Evolutionary conservation across 768 basidiomycete genomes (phyloP), one percentile per base, ranked within the genome.

Genomic region (Collybiopsis confluens): DNA sequence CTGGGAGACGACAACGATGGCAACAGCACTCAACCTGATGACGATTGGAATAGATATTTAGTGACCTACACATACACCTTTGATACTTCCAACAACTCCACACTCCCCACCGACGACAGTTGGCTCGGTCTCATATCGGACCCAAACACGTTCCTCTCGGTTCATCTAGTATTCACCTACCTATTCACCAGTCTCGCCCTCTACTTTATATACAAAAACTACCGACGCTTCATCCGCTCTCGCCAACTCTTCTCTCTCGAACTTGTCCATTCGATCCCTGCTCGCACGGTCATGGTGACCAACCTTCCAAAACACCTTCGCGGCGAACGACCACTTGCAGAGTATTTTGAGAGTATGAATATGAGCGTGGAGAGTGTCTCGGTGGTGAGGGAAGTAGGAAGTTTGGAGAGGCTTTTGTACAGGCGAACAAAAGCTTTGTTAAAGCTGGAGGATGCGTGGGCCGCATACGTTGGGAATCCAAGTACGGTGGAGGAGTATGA

Each of bases 211-310:
- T 85, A 92, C 75, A 82, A 83, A 58, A 97, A 95, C 67, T 98
- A 94, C 67, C 79, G 83, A 36, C 83, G 88, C 21, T 97, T 93
- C 72, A 81, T 98, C 54, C 87, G 87, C 21, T 85, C 92, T 0
- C 85, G 97, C 1, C 97, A 98, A 64, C 80, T 97, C 10, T 98
- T 95, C 71, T 91, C 92, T 0, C 76, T 99, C 33, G 94, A 98
- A 65, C 82, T 97, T 16, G 94, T 95, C 11, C 93, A 97, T 63
- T 95, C 92, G 10, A 90, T 98, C 41, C 87, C 95, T 0, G 92
- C 94, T 1, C 85, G 96, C 21, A 98, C 97, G 0, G 89, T 98
- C 26, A 80, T 98, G 71, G 82, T 97, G 37, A 87, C 89, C 16
- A 79, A 82, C 46, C 77, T 98, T 2, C 97, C 97, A 0, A 70